Evolutionary conservation across 768 basidiomycete species (phyloP).

Genomic region (Clitopilus passeckerianus): DNA sequence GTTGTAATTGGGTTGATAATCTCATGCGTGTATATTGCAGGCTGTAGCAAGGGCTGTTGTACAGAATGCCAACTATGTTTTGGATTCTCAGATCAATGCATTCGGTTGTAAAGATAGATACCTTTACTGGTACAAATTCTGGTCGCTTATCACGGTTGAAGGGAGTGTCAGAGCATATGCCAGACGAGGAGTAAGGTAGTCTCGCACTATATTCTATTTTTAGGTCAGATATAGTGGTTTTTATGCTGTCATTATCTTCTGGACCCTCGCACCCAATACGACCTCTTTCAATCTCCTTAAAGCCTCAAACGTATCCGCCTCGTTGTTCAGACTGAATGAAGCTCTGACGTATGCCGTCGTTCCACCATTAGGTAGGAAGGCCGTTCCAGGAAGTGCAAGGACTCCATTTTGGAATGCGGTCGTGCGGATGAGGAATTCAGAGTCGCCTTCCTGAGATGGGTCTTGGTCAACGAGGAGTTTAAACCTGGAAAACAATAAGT

Average conservation of each 20-base stretch:
- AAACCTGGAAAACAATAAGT: constrained; percentile 40
- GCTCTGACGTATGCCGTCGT: constrained; percentile 70
- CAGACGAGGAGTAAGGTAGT: too few species aligned
- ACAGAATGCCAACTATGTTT: too few species aligned
- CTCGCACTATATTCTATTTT: too few species aligned
- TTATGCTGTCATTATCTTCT: neutral
- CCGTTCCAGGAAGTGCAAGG: constrained; percentile 75
- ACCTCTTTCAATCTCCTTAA: constrained; percentile 48
- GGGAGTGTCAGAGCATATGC: too few species aligned
- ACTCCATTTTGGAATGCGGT: constrained; percentile 73
- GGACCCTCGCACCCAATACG: constrained; percentile 19
- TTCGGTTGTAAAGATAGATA: too few species aligned
- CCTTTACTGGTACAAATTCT: too few species aligned
- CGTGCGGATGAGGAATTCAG: constrained; percentile 57
- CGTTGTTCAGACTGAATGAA: constrained; percentile 67
- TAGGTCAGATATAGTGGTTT: neutral
- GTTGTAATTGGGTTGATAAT: too few species aligned
- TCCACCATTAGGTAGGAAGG: constrained; percentile 64
- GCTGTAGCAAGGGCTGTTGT: too few species aligned
- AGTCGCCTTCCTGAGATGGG: constrained; percentile 46
- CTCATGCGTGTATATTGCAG: too few species aligned
- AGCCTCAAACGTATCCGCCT: constrained; percentile 68
- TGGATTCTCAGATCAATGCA: too few species aligned
- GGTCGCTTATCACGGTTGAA: too few species aligned
- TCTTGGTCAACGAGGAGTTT: constrained; percentile 43